Conservation (phyloP, 148 eudicot species). For the Oxyria digyna region DNA sequence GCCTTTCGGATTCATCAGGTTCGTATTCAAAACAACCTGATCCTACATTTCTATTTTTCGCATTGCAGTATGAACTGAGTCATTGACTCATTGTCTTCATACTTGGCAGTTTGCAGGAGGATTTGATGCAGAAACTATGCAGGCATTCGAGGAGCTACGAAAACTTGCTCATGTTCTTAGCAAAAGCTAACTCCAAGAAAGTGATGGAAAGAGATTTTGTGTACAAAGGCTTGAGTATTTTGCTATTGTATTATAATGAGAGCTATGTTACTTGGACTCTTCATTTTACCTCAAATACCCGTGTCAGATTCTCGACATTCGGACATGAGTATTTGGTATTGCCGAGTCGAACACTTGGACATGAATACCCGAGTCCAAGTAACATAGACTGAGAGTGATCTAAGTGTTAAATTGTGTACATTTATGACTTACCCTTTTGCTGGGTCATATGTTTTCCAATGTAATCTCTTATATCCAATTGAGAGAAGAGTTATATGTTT, state of each 20-base stretch:
- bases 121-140: slow-evolving; percentile 83
- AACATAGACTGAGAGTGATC: background rate
- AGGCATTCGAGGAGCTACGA: slow-evolving; percentile 78
- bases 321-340: too few species aligned
- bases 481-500: too few species aligned
- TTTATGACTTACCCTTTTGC: background rate
- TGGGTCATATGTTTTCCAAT: background rate
- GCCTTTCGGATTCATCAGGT: slow-evolving; percentile 90
- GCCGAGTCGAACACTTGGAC: too few species aligned
- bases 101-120: slow-evolving; percentile 83
- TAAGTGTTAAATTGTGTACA: background rate
- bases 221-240: background rate
- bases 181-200: slow-evolving; percentile 22
- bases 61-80: background rate
- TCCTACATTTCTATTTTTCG: background rate
- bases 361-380: too few species aligned
- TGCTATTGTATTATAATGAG: background rate
- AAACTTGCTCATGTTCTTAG: slow-evolving; percentile 45
- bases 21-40: slow-evolving; percentile 8
- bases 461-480: too few species aligned
- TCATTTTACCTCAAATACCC: too few species aligned
- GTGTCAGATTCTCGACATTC: too few species aligned
- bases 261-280: too few species aligned
- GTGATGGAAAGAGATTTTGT: background rate
- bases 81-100: background rate